A percentile compares a stretch with the other conserved stretches of the same genome.
phyloP scores from a whole-genome alignment of 768 basidiomycete genomes.

The Boletus rubropictus region DNA sequence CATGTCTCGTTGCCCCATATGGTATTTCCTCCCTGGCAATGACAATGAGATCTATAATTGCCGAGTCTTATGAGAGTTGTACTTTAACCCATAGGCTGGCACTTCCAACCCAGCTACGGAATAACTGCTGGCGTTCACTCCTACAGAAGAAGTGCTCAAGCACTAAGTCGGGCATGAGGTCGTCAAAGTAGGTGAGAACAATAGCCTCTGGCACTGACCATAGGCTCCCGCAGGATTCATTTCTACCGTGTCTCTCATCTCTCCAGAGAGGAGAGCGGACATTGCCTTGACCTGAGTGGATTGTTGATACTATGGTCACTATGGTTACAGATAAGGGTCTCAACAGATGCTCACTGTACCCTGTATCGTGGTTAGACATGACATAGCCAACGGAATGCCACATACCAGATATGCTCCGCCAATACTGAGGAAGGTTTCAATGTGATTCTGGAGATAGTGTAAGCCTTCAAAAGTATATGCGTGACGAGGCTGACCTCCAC shows the following conservation, averaged over 20 bases:
- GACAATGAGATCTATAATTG: not conserved
- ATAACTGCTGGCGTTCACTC: conserved; percentile 80
- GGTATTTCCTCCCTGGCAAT: conserved; percentile 62
- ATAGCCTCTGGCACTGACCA: conserved; percentile 35
- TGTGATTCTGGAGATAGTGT: conserved; percentile 52
- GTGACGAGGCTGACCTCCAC: conserved; percentile 58
- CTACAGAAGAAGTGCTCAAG: conserved; percentile 87
- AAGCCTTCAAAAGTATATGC: not conserved
- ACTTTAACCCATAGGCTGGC: conserved; percentile 94
- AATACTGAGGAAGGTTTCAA: conserved; percentile 79
- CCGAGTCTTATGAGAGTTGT: not conserved
- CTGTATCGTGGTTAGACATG: conserved; percentile 31
- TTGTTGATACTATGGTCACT: not conserved
- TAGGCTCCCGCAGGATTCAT: conserved; percentile 78
- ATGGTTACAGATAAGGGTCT: not conserved
- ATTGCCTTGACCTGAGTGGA: conserved; percentile 81
- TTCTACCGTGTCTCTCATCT: conserved; percentile 91
- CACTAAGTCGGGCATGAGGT: conserved; percentile 36
- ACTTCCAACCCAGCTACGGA: conserved; percentile 93
- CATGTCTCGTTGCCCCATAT: conserved; percentile 75
- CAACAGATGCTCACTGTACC: conserved; percentile 57
- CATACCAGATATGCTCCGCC: conserved; percentile 82
- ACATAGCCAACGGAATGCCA: not conserved
- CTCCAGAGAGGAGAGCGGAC: conserved; percentile 90
- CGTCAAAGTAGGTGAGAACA: not conserved